Evolutionary conservation across 192 early-diverging fungal species (phyloP), one percentile per base, ranked within the genome.

Genomic region (Coemansia sp.): DNA sequence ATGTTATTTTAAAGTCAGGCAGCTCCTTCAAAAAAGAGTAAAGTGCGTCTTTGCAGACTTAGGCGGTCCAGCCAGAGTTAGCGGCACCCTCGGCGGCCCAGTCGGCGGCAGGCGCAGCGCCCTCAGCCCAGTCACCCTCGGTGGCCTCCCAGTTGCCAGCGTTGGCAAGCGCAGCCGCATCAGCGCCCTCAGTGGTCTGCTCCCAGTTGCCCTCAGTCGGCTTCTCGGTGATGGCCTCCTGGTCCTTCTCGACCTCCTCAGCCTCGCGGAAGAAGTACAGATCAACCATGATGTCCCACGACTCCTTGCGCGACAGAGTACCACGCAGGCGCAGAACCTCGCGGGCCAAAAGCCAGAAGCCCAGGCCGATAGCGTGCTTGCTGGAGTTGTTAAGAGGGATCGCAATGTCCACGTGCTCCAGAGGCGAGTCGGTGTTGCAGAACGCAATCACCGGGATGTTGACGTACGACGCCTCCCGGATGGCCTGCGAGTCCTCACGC

Each of bases 241-340:
- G 90, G 73, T 99, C 95, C 90, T 97, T 95, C 81, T 92, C 91
- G 59, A 89, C 88, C 79, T 99, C 98, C 73, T 92, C 93, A 68
- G 96, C 89, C 79, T 98, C 96, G 75, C 98, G 92, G 91, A 89
- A 98, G 91, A 99, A 98, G 98, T 98, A 99, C 98, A 99, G 95
- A 85, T 99, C 98, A 68, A 94, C 92, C 96, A 99, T 98, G 73
- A 99, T 84, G 62, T 93, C 85, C 98, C 98, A 99, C 63, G 87
- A 83, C 65, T 85, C 76, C 70, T 85, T 75, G 80, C 94, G 90
- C 70, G 90, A 66, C 74, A 99, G 86, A 76, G 89, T 86, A 72
- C 94, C 96, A 78, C 95, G 90, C 75, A 99, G 91, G 70, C 98
- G 92, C 85, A 98, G 92, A 64, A 99, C 94, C 87, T 98, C 95